Conservation (phyloP, 2,329 filamentous ascomycete genomes). For the Dothiorella sarmentorum region DNA sequence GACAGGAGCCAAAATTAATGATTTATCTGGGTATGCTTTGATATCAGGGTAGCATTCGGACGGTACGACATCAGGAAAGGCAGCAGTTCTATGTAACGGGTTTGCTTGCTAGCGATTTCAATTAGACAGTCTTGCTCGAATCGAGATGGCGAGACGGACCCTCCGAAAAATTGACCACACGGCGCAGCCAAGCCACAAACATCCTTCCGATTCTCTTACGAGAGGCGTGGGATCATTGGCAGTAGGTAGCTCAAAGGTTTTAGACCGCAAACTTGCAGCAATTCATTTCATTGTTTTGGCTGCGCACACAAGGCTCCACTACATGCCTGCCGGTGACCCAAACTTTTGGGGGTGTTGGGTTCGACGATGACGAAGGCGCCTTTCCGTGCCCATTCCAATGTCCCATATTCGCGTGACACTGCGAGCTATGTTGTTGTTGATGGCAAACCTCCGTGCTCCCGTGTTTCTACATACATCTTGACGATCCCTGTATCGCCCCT, state of each 20-base stretch:
- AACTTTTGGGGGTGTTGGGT: no score
- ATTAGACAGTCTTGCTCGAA: slow-evolving; percentile 18
- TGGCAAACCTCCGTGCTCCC: no score
- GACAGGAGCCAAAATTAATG: slow-evolving; percentile 19
- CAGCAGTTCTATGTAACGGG: slow-evolving; percentile 18
- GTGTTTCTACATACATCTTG: no score
- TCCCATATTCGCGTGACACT: no score
- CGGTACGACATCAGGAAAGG: slow-evolving; percentile 19
- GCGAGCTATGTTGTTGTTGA: no score
- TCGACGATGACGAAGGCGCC: no score
- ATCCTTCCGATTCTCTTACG: slow-evolving; percentile 3
- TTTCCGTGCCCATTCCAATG: no score
- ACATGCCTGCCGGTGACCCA: background rate
- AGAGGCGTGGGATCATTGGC: slow-evolving; percentile 11
- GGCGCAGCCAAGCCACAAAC: slow-evolving; percentile 16
- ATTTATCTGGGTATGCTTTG: slow-evolving; percentile 15
- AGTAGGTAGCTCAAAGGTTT: slow-evolving; percentile 14
- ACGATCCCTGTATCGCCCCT: no score
- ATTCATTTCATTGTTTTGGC: background rate
- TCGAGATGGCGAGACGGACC: slow-evolving; percentile 10
- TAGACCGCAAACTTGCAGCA: slow-evolving; percentile 9
- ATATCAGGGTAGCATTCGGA: slow-evolving; percentile 18
- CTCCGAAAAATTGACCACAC: slow-evolving; percentile 12
- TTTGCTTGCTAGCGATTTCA: slow-evolving; percentile 20
- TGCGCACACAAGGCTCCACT: background rate